Percentiles rank a stretch among this genome's conserved stretches.
phyloP scores from a whole-genome alignment of 2,329 filamentous ascomycete genomes.

The Chrysosporium queenslandicum region DNA sequence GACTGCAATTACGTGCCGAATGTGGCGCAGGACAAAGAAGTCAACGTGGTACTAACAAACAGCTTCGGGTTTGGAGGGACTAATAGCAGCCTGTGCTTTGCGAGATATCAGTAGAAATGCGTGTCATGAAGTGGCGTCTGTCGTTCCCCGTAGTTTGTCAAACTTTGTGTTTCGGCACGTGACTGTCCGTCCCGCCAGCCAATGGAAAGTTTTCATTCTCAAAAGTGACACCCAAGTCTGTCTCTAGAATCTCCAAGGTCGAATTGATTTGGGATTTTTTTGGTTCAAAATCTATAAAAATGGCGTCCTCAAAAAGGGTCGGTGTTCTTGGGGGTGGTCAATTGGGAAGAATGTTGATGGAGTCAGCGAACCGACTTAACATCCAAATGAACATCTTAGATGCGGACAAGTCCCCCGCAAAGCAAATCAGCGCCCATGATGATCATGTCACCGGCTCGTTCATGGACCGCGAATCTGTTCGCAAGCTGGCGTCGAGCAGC shows the following conservation, averaged over 20 bases:
- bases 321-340: slow-evolving; percentile 56
- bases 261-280: too few relatives aligned
- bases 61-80: slow-evolving; percentile 98
- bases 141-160: not conserved
- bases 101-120: slow-evolving; percentile 17
- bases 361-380: slow-evolving; percentile 71
- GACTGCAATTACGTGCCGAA: slow-evolving; percentile 78
- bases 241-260: too few relatives aligned
- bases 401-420: slow-evolving; percentile 64
- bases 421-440: slow-evolving; percentile 68
- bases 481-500: slow-evolving; percentile 62
- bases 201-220: too few relatives aligned
- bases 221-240: too few relatives aligned
- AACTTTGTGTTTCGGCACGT: not conserved
- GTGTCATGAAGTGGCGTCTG: not conserved
- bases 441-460: slow-evolving; percentile 78
- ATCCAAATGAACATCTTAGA: slow-evolving; percentile 73
- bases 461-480: slow-evolving; percentile 69
- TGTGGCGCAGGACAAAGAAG: slow-evolving; percentile 55
- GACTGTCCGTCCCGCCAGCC: not conserved
- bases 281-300: too few relatives aligned
- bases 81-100: slow-evolving; percentile 79
- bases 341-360: slow-evolving; percentile 86
- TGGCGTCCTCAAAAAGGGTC: slow-evolving; percentile 23
- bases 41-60: slow-evolving; percentile 75